Evolutionary conservation across 2,329 filamentous ascomycete genomes (phyloP).

Genomic region (Calonectria hongkongensis): DNA sequence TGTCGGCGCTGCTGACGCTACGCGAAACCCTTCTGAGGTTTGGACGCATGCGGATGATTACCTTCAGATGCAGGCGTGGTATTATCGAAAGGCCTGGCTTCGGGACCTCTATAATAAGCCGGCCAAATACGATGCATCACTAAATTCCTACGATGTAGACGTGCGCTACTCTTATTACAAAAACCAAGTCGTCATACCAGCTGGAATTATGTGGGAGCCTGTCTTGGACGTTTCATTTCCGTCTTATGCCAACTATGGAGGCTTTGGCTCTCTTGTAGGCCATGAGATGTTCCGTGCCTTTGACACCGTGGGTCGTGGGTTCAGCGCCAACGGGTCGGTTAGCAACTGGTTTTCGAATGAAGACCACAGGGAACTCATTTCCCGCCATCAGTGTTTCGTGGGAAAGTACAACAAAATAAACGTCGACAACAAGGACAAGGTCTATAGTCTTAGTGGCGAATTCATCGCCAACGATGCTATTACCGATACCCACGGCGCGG

Average conservation of each 20-base stretch:
- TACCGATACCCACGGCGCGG: conserved; percentile 62
- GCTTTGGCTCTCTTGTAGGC: conserved; percentile 39
- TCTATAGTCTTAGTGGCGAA: conserved; percentile 46
- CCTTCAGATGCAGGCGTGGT: conserved; percentile 39
- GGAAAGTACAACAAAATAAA: conserved; percentile 36
- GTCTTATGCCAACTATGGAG: conserved; percentile 40
- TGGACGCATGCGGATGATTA: conserved; percentile 46
- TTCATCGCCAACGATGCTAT: conserved; percentile 32
- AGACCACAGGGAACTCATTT: neutral
- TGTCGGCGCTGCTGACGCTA: conserved; percentile 21
- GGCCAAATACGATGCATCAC: conserved; percentile 16
- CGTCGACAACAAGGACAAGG: neutral
- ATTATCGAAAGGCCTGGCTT: conserved; percentile 33
- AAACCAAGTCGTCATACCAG: conserved; percentile 47
- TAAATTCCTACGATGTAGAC: conserved; percentile 30
- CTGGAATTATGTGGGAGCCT: conserved; percentile 38
- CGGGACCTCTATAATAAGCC: conserved; percentile 25
- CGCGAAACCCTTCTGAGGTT: neutral
- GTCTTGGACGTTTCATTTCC: conserved; percentile 34
- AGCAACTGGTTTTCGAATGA: conserved; percentile 64
- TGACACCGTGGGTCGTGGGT: conserved; percentile 35
- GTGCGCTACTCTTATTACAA: conserved; percentile 31
- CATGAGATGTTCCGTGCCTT: conserved; percentile 42
- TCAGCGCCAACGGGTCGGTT: conserved; percentile 73
- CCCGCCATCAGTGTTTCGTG: conserved; percentile 36